Evolutionary conservation across 805 yeast genomes (phyloP), one percentile per base, ranked within the genome.

Genomic region (Yarrowia deformans): DNA sequence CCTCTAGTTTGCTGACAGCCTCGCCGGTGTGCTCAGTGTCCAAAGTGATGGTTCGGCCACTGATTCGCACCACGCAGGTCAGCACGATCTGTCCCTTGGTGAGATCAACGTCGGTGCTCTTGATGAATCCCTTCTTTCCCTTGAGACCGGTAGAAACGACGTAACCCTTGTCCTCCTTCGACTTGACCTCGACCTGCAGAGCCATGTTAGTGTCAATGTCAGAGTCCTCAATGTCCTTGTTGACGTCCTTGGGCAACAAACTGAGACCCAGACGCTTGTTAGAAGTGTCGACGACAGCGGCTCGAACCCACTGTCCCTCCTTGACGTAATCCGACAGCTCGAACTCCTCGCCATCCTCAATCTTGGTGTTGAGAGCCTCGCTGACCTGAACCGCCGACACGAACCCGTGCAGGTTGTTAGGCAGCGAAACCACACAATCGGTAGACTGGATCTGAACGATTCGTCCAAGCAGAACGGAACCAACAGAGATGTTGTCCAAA

Each of bases 161-260:
- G 32, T 87, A 84, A 79, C 99, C 99, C 77, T 92, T 97, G 77
- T 95, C 99, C 82, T 95, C 98, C 32, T 91, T 79, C 58, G 96
- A 89, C 71, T 83, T 84, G 29, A 95, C 87, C 1, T 91, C 82
- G 32, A 88, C 93, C 79, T 95, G 99, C 1, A 95, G 76, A 4
- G 89, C 76, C 70, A 85, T 82, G 54, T 91, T 92, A 35, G 82
- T 74, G 7, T 81, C 79, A 61, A 90, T 78, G 55, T 88, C 93
- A 5, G 81, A 84, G 68, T 81, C 84, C 32, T 66, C 71, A 19
- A 48, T 19, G 23, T 54, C 58, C 9, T 81, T 84, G 75, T 95
- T 95, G 13, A 90, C 91, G 52, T 80, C 80, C 60, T 85, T 82
- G 8, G 98, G 97, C 75, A 90, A 95, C 52, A 90, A 82, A 10